Evolutionary conservation across 768 basidiomycete genomes (phyloP).

Genomic region (Suillus decipiens): DNA sequence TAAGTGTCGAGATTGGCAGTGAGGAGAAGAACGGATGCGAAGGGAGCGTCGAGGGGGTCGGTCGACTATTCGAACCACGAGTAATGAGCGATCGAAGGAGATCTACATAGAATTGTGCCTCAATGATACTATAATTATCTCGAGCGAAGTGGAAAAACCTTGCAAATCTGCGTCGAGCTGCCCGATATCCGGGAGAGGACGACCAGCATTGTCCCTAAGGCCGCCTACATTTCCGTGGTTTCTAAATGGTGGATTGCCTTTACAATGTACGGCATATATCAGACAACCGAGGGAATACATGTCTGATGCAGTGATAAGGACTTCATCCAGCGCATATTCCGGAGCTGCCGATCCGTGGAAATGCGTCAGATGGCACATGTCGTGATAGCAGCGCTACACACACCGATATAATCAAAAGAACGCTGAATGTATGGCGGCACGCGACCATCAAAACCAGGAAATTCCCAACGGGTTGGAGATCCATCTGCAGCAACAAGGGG

Average conservation of each 20-base stretch:
- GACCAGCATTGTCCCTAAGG: slow-evolving; percentile 69
- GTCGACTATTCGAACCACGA: slow-evolving; percentile 68
- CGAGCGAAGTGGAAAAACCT: slow-evolving; percentile 42
- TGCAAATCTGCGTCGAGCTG: slow-evolving; percentile 71
- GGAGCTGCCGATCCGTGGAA: slow-evolving; percentile 57
- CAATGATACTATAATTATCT: slow-evolving; percentile 12
- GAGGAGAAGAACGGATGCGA: slow-evolving; percentile 93
- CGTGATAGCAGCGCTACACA: neutral
- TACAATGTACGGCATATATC: slow-evolving; percentile 89
- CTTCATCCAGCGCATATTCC: slow-evolving; percentile 92
- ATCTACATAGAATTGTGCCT: slow-evolving; percentile 43
- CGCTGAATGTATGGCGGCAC: slow-evolving; percentile 83
- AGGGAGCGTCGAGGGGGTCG: slow-evolving; percentile 78
- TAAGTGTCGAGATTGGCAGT: slow-evolving; percentile 91
- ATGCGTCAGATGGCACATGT: neutral
- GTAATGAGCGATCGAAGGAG: slow-evolving; percentile 82
- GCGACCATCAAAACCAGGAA: slow-evolving; percentile 83
- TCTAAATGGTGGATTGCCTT: slow-evolving; percentile 83
- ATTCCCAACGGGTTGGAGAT: slow-evolving; percentile 81
- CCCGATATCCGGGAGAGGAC: slow-evolving; percentile 61
- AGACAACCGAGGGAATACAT: slow-evolving; percentile 93
- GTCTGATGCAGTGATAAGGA: slow-evolving; percentile 83
- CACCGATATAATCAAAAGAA: slow-evolving; percentile 94
- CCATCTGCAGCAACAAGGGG: slow-evolving; percentile 70
- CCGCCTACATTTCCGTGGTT: slow-evolving; percentile 76